Conservation (phyloP, 257 asterid genomes). For the Solanum appendiculatum region DNA sequence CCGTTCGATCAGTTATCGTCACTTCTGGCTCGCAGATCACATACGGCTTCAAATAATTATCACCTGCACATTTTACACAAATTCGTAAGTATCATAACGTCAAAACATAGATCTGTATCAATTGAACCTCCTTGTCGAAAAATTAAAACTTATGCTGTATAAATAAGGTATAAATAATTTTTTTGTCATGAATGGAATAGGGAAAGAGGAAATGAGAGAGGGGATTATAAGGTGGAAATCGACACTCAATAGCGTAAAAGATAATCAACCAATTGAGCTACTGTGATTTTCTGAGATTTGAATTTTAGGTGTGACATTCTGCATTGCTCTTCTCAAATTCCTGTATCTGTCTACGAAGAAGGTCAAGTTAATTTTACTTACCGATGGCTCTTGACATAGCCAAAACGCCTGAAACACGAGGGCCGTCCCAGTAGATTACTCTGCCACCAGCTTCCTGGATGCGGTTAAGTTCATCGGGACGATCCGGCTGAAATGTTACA, state of each 20-base stretch:
- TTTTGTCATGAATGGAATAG: too few species aligned
- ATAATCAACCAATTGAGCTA: background rate
- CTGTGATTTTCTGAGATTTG: too few species aligned
- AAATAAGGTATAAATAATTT: background rate
- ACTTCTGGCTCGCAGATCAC: slow-evolving; percentile 72
- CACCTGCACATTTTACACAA: slow-evolving; percentile 22
- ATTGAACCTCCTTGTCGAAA: background rate
- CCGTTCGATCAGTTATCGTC: slow-evolving; percentile 41
- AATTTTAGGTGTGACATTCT: background rate
- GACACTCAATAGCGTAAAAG: background rate
- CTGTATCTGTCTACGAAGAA: background rate
- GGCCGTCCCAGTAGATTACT: slow-evolving; percentile 69
- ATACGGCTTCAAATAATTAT: slow-evolving; percentile 60
- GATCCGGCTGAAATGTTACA: slow-evolving; percentile 46
- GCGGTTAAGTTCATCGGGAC: slow-evolving; percentile 66
- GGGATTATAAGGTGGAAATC: too few species aligned
- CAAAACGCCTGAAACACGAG: slow-evolving; percentile 72
- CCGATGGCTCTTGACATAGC: slow-evolving; percentile 94
- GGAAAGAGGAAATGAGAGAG: too few species aligned
- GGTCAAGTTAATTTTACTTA: background rate
- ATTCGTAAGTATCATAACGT: background rate
- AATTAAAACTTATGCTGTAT: background rate
- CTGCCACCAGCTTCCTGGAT: slow-evolving; percentile 73
- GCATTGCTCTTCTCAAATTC: background rate
- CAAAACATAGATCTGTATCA: background rate